These are phyloP conservation scores for Gyromitra esculenta DNA, from an alignment of 2,329 filamentous ascomycete genomes.

Conservation along the genomic window DNA sequence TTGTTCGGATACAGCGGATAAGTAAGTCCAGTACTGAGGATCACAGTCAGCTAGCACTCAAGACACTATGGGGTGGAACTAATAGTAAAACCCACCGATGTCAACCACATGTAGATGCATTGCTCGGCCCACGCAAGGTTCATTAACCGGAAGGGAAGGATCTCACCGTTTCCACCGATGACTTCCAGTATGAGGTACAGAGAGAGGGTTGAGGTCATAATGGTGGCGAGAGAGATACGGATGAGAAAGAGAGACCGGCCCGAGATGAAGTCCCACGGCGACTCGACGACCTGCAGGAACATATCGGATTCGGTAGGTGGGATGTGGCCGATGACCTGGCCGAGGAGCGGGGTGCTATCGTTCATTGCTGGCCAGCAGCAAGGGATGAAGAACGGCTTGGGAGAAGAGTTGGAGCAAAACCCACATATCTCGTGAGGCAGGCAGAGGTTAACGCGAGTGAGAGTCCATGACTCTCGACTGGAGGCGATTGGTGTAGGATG, in stretches of 20 bases:
- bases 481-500: too few relatives aligned
- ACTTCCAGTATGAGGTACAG: constrained; percentile 31
- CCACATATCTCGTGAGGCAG: not conserved
- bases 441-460: too few relatives aligned
- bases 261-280: constrained; percentile 34
- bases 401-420: not conserved
- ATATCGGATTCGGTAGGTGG: constrained; percentile 37
- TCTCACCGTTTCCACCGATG: constrained; percentile 16
- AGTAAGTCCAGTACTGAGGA: constrained; percentile 35
- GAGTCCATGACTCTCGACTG: accelerated
- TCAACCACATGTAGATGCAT: constrained; percentile 43
- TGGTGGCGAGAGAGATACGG: constrained; percentile 18
- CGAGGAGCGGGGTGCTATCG: constrained; percentile 40
- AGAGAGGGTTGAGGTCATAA: constrained; percentile 23
- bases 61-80: not conserved
- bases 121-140: constrained; percentile 35
- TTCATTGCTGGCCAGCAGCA: constrained; percentile 30
- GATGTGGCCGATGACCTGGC: constrained; percentile 39
- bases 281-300: constrained; percentile 38
- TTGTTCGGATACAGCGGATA: constrained; percentile 18
- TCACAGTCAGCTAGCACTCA: constrained; percentile 1
- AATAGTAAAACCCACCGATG: constrained; percentile 20
- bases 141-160: constrained; percentile 36
- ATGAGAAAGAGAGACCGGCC: constrained; percentile 37
- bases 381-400: not conserved